phyloP scores from a whole-genome alignment of 805 yeast genomes.

The Yarrowia osloensis region DNA sequence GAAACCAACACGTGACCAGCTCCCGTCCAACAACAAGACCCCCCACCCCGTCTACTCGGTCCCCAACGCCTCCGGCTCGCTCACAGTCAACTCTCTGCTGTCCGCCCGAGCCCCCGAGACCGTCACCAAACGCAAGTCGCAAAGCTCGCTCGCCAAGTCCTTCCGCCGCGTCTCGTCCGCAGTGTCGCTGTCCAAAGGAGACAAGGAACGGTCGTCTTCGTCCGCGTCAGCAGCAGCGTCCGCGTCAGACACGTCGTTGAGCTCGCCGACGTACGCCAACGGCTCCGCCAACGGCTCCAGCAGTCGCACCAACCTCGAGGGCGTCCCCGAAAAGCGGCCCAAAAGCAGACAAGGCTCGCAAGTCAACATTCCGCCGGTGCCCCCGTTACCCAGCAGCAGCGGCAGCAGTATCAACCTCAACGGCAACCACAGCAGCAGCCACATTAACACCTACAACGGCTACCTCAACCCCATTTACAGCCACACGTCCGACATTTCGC shows the following conservation, averaged over 20 bases:
- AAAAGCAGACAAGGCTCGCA: background rate
- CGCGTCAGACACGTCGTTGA: background rate
- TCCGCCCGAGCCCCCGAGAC: background rate
- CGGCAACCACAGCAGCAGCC: background rate
- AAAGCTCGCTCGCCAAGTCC: conserved; percentile 17
- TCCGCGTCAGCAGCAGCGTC: background rate
- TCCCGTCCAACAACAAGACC: background rate
- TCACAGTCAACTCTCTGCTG: conserved; percentile 22
- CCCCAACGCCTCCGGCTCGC: conserved; percentile 27
- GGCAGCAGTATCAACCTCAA: background rate
- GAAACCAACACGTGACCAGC: background rate
- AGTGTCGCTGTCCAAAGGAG: background rate
- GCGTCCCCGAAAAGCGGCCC: background rate
- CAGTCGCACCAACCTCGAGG: background rate
- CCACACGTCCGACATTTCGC: background rate
- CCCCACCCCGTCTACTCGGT: conserved; percentile 22
- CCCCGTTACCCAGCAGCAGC: background rate
- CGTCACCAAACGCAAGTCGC: conserved; percentile 19
- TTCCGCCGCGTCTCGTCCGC: conserved; percentile 16
- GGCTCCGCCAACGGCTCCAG: background rate
- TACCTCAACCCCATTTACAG: background rate
- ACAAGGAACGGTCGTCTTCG: background rate
- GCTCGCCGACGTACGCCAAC: background rate
- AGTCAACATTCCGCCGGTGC: background rate
- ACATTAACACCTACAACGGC: background rate